Percentiles rank a stretch among this genome's conserved stretches.
Conservation (phyloP, 2,329 filamentous ascomycete genomes). For the Plectosphaerella plurivora region DNA sequence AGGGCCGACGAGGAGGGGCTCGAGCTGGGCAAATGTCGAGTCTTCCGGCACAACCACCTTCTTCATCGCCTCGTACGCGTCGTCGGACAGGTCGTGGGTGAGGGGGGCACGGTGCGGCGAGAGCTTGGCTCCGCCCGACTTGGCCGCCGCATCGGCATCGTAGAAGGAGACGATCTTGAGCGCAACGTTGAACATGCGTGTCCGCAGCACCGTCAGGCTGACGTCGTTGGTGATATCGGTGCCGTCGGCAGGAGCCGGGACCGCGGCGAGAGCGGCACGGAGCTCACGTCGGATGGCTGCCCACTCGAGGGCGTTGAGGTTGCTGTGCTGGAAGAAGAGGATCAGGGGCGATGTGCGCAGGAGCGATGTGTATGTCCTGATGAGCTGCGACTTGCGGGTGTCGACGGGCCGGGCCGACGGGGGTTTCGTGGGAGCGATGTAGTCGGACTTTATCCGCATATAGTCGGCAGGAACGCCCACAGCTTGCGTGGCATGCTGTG, state of each 20-base stretch:
- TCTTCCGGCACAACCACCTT: slow-evolving; percentile 25
- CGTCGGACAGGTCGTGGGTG: slow-evolving; percentile 48
- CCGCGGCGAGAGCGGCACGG: slow-evolving; percentile 35
- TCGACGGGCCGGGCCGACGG: slow-evolving; percentile 83
- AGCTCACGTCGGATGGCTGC: slow-evolving; percentile 38
- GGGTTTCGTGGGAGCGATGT: slow-evolving; percentile 68
- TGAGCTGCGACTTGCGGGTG: slow-evolving; percentile 84
- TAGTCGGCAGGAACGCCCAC: slow-evolving; percentile 13
- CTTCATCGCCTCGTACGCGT: slow-evolving; percentile 46
- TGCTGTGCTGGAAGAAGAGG: slow-evolving; percentile 73
- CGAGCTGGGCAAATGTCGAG: slow-evolving; percentile 54
- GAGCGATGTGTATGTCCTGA: slow-evolving; percentile 80
- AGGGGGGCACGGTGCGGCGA: slow-evolving; percentile 25
- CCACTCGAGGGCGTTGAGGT: slow-evolving; percentile 64
- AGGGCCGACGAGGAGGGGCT: slow-evolving; percentile 76
- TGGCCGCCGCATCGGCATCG: slow-evolving; percentile 40
- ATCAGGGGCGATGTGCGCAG: slow-evolving; percentile 81
- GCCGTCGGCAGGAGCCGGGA: slow-evolving; percentile 32
- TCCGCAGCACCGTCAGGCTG: slow-evolving; percentile 80
- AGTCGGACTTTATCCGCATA: slow-evolving; percentile 37
- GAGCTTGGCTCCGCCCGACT: slow-evolving; percentile 9
- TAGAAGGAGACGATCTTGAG: slow-evolving; percentile 84
- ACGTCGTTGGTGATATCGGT: slow-evolving; percentile 55
- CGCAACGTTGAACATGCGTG: slow-evolving; percentile 82
- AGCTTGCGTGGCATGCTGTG: slow-evolving; percentile 19